A percentile compares a stretch with the other conserved stretches of the same genome.
Conservation (phyloP, 176 grass and related monocot species). For the Eleusine indica region DNA sequence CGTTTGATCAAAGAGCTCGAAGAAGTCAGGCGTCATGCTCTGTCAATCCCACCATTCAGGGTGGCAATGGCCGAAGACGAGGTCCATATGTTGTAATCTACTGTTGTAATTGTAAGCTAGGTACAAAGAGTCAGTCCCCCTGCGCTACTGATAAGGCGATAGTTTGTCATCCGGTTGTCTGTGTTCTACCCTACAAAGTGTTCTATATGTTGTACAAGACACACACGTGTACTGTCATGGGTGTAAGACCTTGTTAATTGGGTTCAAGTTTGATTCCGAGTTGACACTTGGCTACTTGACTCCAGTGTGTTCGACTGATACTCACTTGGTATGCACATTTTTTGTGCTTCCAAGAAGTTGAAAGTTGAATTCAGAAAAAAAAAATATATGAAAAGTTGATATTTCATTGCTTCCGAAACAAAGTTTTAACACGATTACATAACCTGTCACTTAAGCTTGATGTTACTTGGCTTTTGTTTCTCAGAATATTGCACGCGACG, state of each 20-base stretch:
- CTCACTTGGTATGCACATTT: neutral
- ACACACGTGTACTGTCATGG: slow-evolving; percentile 28
- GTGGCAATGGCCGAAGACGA: slow-evolving; percentile 7
- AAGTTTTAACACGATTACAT: neutral
- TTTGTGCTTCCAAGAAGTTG: neutral
- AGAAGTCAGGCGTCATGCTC: slow-evolving; percentile 19
- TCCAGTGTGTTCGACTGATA: neutral
- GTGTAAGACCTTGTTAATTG: slow-evolving; percentile 38
- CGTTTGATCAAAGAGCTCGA: slow-evolving; percentile 20
- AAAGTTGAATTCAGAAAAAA: neutral
- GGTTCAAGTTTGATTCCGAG: slow-evolving; percentile 15
- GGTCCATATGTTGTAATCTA: slow-evolving; percentile 47
- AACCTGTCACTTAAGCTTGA: neutral
- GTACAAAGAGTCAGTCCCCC: slow-evolving; percentile 49
- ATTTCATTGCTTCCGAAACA: neutral
- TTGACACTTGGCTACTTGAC: slow-evolving; percentile 10
- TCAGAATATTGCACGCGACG: neutral
- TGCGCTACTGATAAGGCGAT: slow-evolving; percentile 34
- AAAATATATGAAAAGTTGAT: neutral
- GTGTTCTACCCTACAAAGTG: slow-evolving; percentile 47
- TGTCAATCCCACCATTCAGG: neutral
- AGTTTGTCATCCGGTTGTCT: slow-evolving; percentile 18
- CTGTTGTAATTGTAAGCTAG: slow-evolving; percentile 57
- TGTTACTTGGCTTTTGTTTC: neutral
- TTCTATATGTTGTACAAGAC: slow-evolving; percentile 59